Percentiles rank a stretch among this genome's conserved stretches.
phyloP scores from a whole-genome alignment of 805 yeast genomes.

The Pichia ethanolica region DNA sequence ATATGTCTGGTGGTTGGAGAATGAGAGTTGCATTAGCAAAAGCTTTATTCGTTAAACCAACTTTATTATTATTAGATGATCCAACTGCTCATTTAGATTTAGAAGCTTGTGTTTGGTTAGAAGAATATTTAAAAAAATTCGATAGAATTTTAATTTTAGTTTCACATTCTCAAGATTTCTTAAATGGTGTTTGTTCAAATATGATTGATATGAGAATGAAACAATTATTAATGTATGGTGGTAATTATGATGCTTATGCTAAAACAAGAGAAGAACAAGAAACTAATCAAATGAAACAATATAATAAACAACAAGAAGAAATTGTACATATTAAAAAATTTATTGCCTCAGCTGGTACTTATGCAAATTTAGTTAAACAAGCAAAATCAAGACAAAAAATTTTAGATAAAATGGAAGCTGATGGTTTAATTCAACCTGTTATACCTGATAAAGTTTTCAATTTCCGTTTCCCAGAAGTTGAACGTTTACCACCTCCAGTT shows the following conservation, averaged over 20 bases:
- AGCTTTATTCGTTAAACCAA: slow-evolving; percentile 97
- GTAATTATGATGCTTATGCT: slow-evolving; percentile 95
- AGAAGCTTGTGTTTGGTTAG: slow-evolving; percentile 99
- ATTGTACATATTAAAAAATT: slow-evolving; percentile 96
- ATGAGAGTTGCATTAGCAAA: slow-evolving; percentile 99
- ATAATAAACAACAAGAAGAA: slow-evolving; percentile 96
- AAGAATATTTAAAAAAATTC: slow-evolving; percentile 91
- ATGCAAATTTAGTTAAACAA: slow-evolving; percentile 96
- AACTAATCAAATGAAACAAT: slow-evolving; percentile 97
- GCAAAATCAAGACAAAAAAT: slow-evolving; percentile 99
- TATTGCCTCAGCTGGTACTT: slow-evolving; percentile 99
- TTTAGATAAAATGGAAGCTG: slow-evolving; percentile 99
- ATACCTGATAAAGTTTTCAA: slow-evolving; percentile 89
- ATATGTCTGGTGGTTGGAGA: slow-evolving; percentile 99
- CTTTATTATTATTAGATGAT: slow-evolving; percentile 88
- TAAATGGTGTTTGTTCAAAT: slow-evolving; percentile 96
- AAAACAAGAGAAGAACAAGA: slow-evolving; percentile 93
- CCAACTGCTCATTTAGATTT: slow-evolving; percentile 99
- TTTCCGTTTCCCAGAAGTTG: slow-evolving; percentile 90
- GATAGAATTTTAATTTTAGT: slow-evolving; percentile 91
- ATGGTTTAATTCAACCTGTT: slow-evolving; percentile 90
- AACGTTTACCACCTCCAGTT: slow-evolving; percentile 98
- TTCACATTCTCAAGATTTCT: slow-evolving; percentile 98
- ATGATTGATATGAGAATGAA: slow-evolving; percentile 96
- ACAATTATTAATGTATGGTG: slow-evolving; percentile 75